These are phyloP conservation scores for Lenwebbia sp. DNA, from an alignment of 345 rosid species.

Conservation along the genomic window DNA sequence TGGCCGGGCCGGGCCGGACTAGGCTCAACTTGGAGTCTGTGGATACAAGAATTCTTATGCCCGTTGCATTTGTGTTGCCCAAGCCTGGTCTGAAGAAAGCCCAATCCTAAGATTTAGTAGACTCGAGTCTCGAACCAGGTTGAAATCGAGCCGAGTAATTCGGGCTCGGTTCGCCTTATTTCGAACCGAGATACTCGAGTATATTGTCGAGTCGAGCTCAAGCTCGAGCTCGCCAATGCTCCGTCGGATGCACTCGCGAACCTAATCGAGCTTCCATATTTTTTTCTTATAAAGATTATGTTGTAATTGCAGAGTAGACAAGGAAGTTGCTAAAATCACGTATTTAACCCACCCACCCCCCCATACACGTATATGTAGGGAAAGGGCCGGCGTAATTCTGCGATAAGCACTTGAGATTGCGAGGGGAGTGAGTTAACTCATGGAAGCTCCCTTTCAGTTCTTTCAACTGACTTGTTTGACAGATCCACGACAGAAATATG, in stretches of 20 bases:
- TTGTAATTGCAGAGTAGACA: not conserved
- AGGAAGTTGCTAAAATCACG: not conserved
- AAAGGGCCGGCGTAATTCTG: too few species aligned
- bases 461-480: not conserved
- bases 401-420: too few species aligned
- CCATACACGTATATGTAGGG: not conserved
- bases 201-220: not conserved
- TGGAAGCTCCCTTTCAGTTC: too few species aligned
- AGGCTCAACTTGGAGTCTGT: too few species aligned
- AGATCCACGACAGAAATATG: not conserved
- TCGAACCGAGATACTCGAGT: too few species aligned
- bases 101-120: not conserved
- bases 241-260: not conserved
- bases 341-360: too few species aligned
- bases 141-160: not conserved
- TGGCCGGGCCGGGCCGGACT: not conserved
- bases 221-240: not conserved
- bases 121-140: not conserved
- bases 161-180: not conserved
- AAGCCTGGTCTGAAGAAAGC: too few species aligned
- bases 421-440: too few species aligned
- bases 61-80: too few species aligned
- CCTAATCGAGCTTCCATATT: accelerated
- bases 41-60: too few species aligned
- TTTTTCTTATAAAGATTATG: accelerated